A percentile compares a stretch with the other conserved stretches of the same genome.
Evolutionary conservation across 2,329 filamentous ascomycete species (phyloP).

Genomic region (Alternaria sp.): DNA sequence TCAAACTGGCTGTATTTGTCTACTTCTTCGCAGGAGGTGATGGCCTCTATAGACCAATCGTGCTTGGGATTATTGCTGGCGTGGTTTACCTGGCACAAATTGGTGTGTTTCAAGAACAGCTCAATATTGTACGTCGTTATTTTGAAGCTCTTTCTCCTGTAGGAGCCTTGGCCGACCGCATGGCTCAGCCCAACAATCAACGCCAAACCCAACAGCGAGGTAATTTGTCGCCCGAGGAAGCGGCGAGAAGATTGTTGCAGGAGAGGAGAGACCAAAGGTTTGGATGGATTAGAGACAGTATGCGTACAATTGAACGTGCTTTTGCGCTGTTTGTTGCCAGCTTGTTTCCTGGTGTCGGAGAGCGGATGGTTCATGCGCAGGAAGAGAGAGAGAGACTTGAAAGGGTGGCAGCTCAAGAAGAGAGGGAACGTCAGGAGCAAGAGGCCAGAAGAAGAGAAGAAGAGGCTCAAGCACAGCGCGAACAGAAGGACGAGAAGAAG

Average conservation of each 20-base stretch:
- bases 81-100: conserved; percentile 55
- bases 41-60: conserved; percentile 53
- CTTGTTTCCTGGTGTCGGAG: conserved; percentile 68
- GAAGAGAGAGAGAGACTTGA: conserved; percentile 56
- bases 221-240: conserved; percentile 53
- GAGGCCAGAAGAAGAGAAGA: conserved; percentile 21
- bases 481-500: conserved; percentile 25
- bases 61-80: conserved; percentile 52
- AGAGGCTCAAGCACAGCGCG: conserved; percentile 14
- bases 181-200: conserved; percentile 21
- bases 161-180: conserved; percentile 31
- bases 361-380: conserved; percentile 66
- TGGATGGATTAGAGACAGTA: conserved; percentile 42
- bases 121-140: conserved; percentile 51
- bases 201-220: conserved; percentile 19
- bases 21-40: conserved; percentile 63
- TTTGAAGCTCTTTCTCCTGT: conserved; percentile 55
- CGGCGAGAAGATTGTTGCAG: conserved; percentile 53
- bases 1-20: conserved; percentile 66
- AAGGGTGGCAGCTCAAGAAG: conserved; percentile 41
- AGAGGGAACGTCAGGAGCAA: conserved; percentile 29
- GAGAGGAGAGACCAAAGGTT: conserved; percentile 44
- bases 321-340: conserved; percentile 70
- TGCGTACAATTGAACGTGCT: conserved; percentile 63
- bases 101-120: conserved; percentile 54